Base-by-base conservation (phyloP, 1,284 basidiomycete genomes). In the Anthracocystis panici-leucophaei region DNA sequence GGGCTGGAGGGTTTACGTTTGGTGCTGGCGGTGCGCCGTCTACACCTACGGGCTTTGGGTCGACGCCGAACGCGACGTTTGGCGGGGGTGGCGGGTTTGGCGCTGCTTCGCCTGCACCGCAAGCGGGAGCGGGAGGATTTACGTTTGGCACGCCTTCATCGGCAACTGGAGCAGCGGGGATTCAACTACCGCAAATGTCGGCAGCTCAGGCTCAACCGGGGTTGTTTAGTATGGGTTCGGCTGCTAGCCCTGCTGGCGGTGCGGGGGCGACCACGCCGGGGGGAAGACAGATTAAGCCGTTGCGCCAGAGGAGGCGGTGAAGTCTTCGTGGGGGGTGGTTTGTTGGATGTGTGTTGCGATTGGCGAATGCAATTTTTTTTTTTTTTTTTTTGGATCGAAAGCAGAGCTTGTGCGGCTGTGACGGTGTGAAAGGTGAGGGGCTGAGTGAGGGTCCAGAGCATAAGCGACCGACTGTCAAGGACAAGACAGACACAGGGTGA, bases 261-360 rank as follows among this genome's bases (percentile, higher is more conserved):
- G 62, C 79, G 9, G 54, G 74, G 21, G 52, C 65, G 1, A 46
- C 42, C 8, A 45, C 33, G 9, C 72, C 77, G 0, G 64, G 61
- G 5, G 79, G 69, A 4, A 59, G 79, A 31, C 73, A 76, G 60
- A 81, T 81, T 49, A 81, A 81, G 53, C 79, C 79, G 20, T 54
- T 79, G 49, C 60, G 77, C 3, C 75, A 75, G 53, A 44, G 75
- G 25, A 57, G 75, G 33, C 57, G 71, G 6, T 74, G 55, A 38
- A n/a, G n/a, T n/a, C n/a, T n/a, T n/a, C n/a, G n/a, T n/a, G 33
- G 7, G 42, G 20, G 25, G 35, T 35, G 20, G 8, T 21, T n/a
- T n/a, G n/a, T n/a, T n/a, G 23, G 20, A 35, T 18, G 40, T 10
- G 40, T 12, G 42, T 8, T n/a, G 42, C 12, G 14, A 38, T 9